A percentile compares a stretch with the other conserved stretches of the same genome.
Evolutionary conservation across 192 early-diverging fungal genomes (phyloP).

Genomic region (Borealophlyctis nickersoniae): DNA sequence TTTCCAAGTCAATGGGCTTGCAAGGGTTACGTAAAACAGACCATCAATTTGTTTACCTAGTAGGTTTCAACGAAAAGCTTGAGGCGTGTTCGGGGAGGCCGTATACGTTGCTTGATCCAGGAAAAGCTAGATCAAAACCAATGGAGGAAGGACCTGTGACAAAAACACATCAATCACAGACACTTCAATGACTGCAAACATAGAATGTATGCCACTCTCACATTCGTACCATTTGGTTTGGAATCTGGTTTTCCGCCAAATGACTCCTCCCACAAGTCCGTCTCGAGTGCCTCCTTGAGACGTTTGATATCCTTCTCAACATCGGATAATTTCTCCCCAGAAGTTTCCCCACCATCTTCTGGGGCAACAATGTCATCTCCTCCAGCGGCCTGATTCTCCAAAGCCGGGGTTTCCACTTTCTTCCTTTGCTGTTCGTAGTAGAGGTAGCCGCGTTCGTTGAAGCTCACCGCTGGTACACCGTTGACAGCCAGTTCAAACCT

Average conservation of each 20-base stretch:
- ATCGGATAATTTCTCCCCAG: constrained; percentile 31
- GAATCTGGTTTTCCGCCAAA: constrained; percentile 84
- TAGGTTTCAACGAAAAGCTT: constrained; percentile 82
- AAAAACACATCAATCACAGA: neutral
- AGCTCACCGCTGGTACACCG: constrained; percentile 54
- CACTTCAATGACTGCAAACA: too few relatives aligned
- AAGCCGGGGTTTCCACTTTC: constrained; percentile 40
- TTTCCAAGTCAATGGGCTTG: constrained; percentile 2
- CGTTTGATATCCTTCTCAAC: constrained; percentile 37
- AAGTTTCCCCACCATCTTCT: too few relatives aligned
- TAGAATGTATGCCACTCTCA: too few relatives aligned
- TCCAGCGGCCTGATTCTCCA: constrained; percentile 19
- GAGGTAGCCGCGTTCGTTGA: constrained; percentile 84
- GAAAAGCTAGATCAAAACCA: constrained; percentile 89
- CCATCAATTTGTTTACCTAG: constrained; percentile 48
- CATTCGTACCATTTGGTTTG: constrained; percentile 92
- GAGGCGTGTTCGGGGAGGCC: constrained; percentile 95
- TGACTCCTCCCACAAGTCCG: constrained; percentile 80
- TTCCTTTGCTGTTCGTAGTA: constrained; percentile 75
- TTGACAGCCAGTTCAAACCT: constrained; percentile 56
- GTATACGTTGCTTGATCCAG: constrained; percentile 82
- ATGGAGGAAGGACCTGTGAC: constrained; percentile 82
- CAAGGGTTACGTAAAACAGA: neutral
- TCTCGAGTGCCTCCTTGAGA: constrained; percentile 44
- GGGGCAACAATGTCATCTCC: constrained; percentile 8